Evolutionary conservation across 306 rosid genomes (phyloP), one percentile per base, ranked within the genome.

Genomic region (Aeschynomene evenia): DNA sequence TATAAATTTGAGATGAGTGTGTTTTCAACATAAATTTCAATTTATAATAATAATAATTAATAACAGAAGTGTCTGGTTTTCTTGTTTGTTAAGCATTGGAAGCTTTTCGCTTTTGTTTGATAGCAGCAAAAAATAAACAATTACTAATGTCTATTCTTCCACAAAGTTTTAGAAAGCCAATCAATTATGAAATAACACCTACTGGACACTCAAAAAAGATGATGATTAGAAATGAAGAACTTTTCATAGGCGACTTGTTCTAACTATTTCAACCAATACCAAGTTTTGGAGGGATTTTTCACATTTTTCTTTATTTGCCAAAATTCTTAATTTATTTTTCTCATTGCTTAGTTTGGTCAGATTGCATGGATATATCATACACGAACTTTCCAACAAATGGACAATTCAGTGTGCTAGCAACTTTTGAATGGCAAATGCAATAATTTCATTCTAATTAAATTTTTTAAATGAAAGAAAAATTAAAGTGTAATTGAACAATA

Each of bases 31-130:
- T 2, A 7, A 40, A 45, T 45, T 45, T 45, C 11, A 37, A 1
- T 37, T 37, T 1, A 1, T 2, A 0, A 37, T 0, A 10, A 37
- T n/a, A n/a, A n/a, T n/a, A n/a, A n/a, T n/a, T n/a, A 37, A 9
- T 45, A 45, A 68, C 68, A 46, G 20, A 19, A 28, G 39, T 18
- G 53, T 22, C 6, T 66, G 56, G 76, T 45, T 86, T 86, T 75
- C 88, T 89, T 86, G 81, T 71, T 57, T 21, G 75, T 79, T 86
- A 89, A 89, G 96, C 75, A 79, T 79, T 77, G 28, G 16, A 81
- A 84, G 77, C 72, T 57, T 70, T 82, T 73, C 6, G 20, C 77
- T 73, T 77, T 81, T 55, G 55, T 77, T 77, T 26, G 69, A 46
- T 69, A 19, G 74, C 54, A 58, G 68, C 34, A 72, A 40, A 77